Evolutionary conservation across 1,284 basidiomycete genomes (phyloP).

Genomic region (Malassezia dermatis): DNA sequence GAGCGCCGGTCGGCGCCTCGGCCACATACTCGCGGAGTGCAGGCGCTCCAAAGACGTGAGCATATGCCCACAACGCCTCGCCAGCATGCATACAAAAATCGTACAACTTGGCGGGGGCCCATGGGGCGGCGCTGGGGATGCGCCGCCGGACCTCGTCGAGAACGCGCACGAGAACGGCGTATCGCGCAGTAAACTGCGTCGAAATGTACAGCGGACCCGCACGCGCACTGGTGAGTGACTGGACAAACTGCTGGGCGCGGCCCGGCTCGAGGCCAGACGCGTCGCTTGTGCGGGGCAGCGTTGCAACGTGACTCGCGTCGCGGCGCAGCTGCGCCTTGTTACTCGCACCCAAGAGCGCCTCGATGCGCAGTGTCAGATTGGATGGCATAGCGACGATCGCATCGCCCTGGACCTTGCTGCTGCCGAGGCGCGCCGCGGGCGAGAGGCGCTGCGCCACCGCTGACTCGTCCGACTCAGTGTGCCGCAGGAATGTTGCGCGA

Average conservation of each 20-base stretch:
- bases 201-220: constrained; percentile 6
- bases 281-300: constrained; percentile 1
- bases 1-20: constrained; percentile 1
- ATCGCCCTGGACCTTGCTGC: constrained; percentile 4
- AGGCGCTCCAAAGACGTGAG: constrained; percentile 22
- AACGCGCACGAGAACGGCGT: constrained; percentile 14
- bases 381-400: constrained; percentile 1
- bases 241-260: background rate
- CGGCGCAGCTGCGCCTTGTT: constrained; percentile 8
- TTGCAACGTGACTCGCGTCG: background rate
- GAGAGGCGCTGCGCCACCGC: constrained; percentile 14
- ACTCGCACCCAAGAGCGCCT: background rate
- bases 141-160: constrained; percentile 16
- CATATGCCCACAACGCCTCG: constrained; percentile 41
- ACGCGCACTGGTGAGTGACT: constrained; percentile 3
- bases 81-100: constrained; percentile 31
- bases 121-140: background rate
- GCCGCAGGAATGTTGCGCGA: background rate
- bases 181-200: constrained; percentile 10
- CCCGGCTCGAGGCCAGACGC: background rate
- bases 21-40: background rate
- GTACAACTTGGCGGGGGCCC: constrained; percentile 27
- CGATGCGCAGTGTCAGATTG: background rate
- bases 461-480: background rate
- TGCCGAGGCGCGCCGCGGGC: constrained; percentile 17